A percentile compares a stretch with the other conserved stretches of the same genome.
These are phyloP conservation scores for Pichia ethanolica DNA, from an alignment of 805 yeast species.

Conservation along the genomic window DNA sequence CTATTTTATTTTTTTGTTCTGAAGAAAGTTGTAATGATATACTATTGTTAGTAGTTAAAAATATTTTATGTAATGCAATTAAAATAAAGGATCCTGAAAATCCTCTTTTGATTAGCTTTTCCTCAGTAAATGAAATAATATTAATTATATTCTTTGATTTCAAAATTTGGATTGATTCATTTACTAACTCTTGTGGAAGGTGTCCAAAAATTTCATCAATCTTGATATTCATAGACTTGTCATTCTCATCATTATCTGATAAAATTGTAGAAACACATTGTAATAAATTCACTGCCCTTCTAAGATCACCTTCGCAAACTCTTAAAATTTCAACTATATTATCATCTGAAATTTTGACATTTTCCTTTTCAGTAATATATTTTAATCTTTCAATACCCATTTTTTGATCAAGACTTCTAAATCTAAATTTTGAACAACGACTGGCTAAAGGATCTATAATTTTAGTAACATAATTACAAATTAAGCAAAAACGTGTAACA, in stretches of 20 bases:
- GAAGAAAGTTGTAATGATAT: conserved; percentile 35
- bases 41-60: conserved; percentile 37
- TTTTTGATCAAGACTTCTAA: conserved; percentile 63
- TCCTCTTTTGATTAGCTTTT: conserved; percentile 26
- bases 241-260: conserved; percentile 16
- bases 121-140: conserved; percentile 21
- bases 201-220: conserved; percentile 29
- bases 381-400: conserved; percentile 65
- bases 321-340: conserved; percentile 56
- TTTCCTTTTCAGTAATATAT: conserved; percentile 48
- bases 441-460: conserved; percentile 96
- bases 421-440: conserved; percentile 92
- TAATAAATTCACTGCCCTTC: conserved; percentile 84
- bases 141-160: conserved; percentile 18
- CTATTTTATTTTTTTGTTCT: conserved; percentile 54
- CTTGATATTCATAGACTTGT: conserved; percentile 1
- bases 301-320: conserved; percentile 84
- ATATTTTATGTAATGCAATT: conserved; percentile 26
- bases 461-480: conserved; percentile 93
- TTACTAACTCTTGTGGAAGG: conserved; percentile 19
- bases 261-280: conserved; percentile 73
- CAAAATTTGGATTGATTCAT: conserved; percentile 14
- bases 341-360: conserved; percentile 34
- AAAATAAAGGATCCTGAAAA: conserved; percentile 27
- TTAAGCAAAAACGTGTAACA: conserved; percentile 86